Conservation (phyloP, 495 filamentous ascomycete species). For the Thermothielavioides terrestris region DNA sequence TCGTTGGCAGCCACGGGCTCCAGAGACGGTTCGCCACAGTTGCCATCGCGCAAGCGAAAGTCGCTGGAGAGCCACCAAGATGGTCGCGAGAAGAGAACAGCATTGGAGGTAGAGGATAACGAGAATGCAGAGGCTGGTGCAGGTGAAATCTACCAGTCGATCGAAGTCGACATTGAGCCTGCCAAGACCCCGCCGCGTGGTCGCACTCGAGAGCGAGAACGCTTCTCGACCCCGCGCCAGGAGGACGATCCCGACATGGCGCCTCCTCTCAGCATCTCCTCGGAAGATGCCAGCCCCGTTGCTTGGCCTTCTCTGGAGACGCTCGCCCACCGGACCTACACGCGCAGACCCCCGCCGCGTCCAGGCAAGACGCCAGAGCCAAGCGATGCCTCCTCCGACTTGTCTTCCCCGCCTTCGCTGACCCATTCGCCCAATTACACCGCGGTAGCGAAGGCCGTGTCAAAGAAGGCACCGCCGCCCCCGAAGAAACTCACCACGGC, state of each 20-base stretch:
- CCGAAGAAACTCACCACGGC: constrained; percentile 32
- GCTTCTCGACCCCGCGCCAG: constrained; percentile 14
- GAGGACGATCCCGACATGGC: constrained; percentile 36
- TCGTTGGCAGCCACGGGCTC: constrained; percentile 4
- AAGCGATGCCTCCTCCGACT: constrained; percentile 29
- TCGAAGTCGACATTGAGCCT: constrained; percentile 19
- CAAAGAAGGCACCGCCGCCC: constrained; percentile 20
- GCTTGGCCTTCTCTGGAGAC: constrained; percentile 34
- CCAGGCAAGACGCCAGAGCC: constrained; percentile 22
- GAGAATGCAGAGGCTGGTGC: constrained; percentile 3
- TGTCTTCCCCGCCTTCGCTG: constrained; percentile 43
- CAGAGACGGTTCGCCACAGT: constrained; percentile 16
- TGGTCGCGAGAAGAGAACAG: constrained; percentile 17
- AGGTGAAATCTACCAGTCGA: constrained; percentile 20
- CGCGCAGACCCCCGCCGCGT: constrained; percentile 14
- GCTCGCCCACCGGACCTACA: constrained; percentile 29
- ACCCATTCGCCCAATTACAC: constrained; percentile 43
- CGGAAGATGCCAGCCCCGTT: constrained; percentile 25
- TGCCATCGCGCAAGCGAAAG: constrained; percentile 38
- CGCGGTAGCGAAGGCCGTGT: constrained; percentile 7
- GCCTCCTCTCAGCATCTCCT: constrained; percentile 36
- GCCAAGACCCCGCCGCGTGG: constrained; percentile 17
- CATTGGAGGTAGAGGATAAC: constrained; percentile 10
- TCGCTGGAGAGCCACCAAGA: constrained; percentile 31
- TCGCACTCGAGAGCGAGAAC: constrained; percentile 6